Conservation (phyloP, 768 basidiomycete species). For the Mycena chlorophos region DNA sequence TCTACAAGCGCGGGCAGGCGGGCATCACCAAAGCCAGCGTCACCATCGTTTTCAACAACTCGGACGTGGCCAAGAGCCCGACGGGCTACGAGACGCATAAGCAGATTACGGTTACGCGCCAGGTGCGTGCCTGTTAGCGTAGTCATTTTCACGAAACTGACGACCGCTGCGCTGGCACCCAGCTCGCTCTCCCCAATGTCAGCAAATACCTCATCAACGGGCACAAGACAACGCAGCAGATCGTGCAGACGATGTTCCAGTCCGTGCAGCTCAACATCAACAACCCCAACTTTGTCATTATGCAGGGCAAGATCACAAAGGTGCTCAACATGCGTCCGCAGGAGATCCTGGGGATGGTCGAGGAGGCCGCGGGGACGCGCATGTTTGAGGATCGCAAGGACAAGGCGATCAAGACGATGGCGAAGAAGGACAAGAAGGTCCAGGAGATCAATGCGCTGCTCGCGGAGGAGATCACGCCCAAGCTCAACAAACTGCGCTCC, state of each 20-base stretch:
- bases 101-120: constrained; percentile 96
- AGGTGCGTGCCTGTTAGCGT: constrained; percentile 50
- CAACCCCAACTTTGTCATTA: constrained; percentile 98
- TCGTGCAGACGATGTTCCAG: constrained; percentile 89
- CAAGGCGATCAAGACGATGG: constrained; percentile 94
- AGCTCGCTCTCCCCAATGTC: constrained; percentile 92
- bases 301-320: constrained; percentile 99
- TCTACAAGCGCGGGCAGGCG: constrained; percentile 98
- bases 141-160: not conserved
- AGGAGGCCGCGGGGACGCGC: constrained; percentile 96
- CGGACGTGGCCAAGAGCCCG: constrained; percentile 81
- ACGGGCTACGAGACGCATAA: constrained; percentile 74
- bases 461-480: constrained; percentile 89
- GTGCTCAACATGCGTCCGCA: constrained; percentile 98
- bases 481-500: constrained; percentile 83
- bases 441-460: constrained; percentile 82
- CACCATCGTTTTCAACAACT: constrained; percentile 98
- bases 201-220: constrained; percentile 96
- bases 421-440: constrained; percentile 94
- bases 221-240: constrained; percentile 85
- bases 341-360: constrained; percentile 97
- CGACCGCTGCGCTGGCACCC: constrained; percentile 9
- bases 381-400: constrained; percentile 99
- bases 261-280: constrained; percentile 98
- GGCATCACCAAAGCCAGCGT: constrained; percentile 97